A percentile compares a stretch with the other conserved stretches of the same genome.
These are phyloP conservation scores for Prunus mira DNA, from an alignment of 306 rosid genomes.

Conservation along the genomic window DNA sequence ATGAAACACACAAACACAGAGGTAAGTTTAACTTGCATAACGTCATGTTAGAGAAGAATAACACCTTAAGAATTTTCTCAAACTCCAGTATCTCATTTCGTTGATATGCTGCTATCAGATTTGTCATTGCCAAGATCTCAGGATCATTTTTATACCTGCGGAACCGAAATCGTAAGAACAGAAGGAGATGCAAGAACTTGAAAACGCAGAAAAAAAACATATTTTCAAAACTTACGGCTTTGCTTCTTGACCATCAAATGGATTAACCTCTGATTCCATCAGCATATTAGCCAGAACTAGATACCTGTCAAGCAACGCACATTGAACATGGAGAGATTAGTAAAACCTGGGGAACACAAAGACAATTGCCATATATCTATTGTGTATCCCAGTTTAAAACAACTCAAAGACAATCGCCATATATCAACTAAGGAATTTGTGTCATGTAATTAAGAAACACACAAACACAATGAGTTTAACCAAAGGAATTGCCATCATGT, in stretches of 20 bases:
- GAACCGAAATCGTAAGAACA: slow-evolving; percentile 23
- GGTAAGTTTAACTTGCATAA: background rate
- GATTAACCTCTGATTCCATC: slow-evolving; percentile 55
- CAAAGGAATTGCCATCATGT: background rate
- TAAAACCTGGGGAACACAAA: background rate
- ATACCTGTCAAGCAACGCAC: slow-evolving; percentile 48
- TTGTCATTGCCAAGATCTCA: slow-evolving; percentile 98
- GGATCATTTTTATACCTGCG: slow-evolving; percentile 95
- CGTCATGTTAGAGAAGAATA: slow-evolving; percentile 1
- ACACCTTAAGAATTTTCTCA: slow-evolving; percentile 92
- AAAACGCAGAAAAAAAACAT: background rate
- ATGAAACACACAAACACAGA: background rate
- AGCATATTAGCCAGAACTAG: slow-evolving; percentile 78
- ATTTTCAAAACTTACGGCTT: slow-evolving; percentile 42
- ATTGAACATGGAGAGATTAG: slow-evolving; percentile 6
- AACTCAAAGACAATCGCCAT: background rate
- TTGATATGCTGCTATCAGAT: slow-evolving; percentile 94
- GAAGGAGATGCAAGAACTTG: background rate
- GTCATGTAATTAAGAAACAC: background rate
- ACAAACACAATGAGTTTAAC: background rate
- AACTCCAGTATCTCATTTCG: slow-evolving; percentile 94
- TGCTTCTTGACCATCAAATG: slow-evolving; percentile 58
- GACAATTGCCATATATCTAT: background rate
- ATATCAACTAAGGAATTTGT: background rate
- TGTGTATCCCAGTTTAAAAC: background rate